Conservation (phyloP, 108 stramenopile genomes). For the Cyclotella cryptica region DNA sequence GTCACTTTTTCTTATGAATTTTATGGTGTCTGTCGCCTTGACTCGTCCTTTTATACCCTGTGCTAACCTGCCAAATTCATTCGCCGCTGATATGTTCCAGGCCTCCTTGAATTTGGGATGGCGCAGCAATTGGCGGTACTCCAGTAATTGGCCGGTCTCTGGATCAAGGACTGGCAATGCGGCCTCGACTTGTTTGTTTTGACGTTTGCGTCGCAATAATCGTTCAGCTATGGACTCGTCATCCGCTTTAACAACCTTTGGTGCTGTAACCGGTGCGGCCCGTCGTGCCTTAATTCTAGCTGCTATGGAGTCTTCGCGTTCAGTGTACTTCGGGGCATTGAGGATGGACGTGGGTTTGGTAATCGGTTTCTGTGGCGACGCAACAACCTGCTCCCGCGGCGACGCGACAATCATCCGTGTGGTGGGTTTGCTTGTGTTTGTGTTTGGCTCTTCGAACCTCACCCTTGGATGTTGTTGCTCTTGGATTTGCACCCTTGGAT, state of each 20-base stretch:
- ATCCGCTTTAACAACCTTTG: background rate
- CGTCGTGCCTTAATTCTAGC: conserved; percentile 5
- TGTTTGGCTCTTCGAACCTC: background rate
- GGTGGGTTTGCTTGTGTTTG: background rate
- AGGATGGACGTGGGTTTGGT: conserved; percentile 7
- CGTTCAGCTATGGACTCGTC: conserved; percentile 12
- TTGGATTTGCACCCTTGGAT: conserved; percentile 16
- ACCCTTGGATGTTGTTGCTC: too few species aligned
- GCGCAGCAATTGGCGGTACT: conserved; percentile 11
- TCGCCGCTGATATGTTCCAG: conserved; percentile 5
- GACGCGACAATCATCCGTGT: conserved; percentile 23
- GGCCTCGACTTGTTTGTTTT: background rate
- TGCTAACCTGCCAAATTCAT: background rate
- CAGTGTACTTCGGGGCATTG: conserved; percentile 1
- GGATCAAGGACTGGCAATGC: conserved; percentile 13
- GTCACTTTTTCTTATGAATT: conserved; percentile 36
- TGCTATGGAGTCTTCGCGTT: background rate
- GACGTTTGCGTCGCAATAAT: conserved; percentile 1
- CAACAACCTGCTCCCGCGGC: conserved; percentile 5
- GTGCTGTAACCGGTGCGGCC: background rate
- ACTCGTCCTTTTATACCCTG: conserved; percentile 13
- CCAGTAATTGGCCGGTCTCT: conserved; percentile 17
- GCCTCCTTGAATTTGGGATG: conserved; percentile 13
- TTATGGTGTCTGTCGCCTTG: conserved; percentile 34
- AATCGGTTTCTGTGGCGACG: background rate